These are phyloP conservation scores for Vigna nakashimae DNA, from an alignment of 306 rosid species.

Conservation along the genomic window DNA sequence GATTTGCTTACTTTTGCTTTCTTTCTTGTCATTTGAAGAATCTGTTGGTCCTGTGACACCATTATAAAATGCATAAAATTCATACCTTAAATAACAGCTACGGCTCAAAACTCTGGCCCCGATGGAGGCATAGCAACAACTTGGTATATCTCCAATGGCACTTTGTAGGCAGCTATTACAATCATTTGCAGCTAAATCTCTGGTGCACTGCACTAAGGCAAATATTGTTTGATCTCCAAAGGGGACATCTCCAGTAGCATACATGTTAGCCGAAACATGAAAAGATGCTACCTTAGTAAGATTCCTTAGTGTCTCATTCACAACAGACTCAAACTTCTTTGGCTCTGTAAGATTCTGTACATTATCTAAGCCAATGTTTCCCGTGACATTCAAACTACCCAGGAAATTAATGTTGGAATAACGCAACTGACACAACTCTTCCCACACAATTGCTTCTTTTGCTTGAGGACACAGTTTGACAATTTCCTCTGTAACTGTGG, in stretches of 20 bases:
- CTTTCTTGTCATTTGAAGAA: constrained; percentile 33
- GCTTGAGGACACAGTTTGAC: constrained; percentile 51
- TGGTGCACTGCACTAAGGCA: constrained; percentile 69
- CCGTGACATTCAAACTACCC: constrained; percentile 51
- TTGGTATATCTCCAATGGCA: constrained; percentile 50
- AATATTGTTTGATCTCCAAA: constrained; percentile 49
- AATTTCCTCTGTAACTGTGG: constrained; percentile 44
- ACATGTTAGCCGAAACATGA: constrained; percentile 50
- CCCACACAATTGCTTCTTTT: constrained; percentile 63
- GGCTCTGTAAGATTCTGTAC: constrained; percentile 43
- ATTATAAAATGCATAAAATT: constrained; percentile 58
- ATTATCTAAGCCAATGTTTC: constrained; percentile 45
- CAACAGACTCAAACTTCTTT: constrained; percentile 39
- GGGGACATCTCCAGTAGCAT: constrained; percentile 51
- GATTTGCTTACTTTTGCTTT: constrained; percentile 46
- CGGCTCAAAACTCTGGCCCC: constrained; percentile 68
- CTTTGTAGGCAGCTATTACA: constrained; percentile 58
- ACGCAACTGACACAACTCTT: constrained; percentile 63
- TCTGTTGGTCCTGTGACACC: constrained; percentile 32
- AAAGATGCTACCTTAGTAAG: constrained; percentile 52
- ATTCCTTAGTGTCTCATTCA: constrained; percentile 45
- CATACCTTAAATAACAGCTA: constrained; percentile 71
- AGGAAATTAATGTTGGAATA: constrained; percentile 59
- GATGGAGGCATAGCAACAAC: constrained; percentile 50
- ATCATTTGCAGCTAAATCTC: constrained; percentile 56